phyloP scores from a whole-genome alignment of 495 filamentous ascomycete species.

The Neurospora sp. region DNA sequence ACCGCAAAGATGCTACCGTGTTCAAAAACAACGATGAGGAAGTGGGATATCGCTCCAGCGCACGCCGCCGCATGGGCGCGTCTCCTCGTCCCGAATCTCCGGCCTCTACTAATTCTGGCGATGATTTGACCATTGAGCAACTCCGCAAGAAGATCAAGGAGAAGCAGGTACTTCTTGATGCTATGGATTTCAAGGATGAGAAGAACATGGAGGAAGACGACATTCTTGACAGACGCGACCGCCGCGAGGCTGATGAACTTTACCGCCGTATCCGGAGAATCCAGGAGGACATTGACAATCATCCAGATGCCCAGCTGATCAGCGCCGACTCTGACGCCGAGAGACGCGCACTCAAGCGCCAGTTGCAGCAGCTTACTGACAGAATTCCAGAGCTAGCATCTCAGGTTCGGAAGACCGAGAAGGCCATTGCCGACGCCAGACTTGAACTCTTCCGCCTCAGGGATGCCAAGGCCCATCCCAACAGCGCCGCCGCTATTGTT shows the following conservation, averaged over 20 bases:
- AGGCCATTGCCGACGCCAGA: constrained; percentile 82
- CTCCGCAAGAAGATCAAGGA: constrained; percentile 88
- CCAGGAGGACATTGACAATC: constrained; percentile 91
- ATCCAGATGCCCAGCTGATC: constrained; percentile 68
- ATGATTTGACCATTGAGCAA: constrained; percentile 79
- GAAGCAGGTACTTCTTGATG: constrained; percentile 91
- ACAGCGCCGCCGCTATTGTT: constrained; percentile 70
- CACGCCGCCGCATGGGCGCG: constrained; percentile 70
- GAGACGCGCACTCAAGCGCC: constrained; percentile 71
- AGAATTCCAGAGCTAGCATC: constrained; percentile 86
- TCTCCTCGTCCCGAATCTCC: constrained; percentile 71
- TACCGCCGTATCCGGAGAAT: constrained; percentile 87
- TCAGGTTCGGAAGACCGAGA: constrained; percentile 80
- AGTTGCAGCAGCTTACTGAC: constrained; percentile 80
- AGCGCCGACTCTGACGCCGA: constrained; percentile 78
- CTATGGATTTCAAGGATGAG: constrained; percentile 94
- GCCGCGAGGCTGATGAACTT: constrained; percentile 86
- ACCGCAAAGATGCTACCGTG: constrained; percentile 87
- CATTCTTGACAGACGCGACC: constrained; percentile 77
- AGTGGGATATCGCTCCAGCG: constrained; percentile 86
- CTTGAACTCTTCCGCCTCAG: constrained; percentile 89
- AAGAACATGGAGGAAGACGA: constrained; percentile 85
- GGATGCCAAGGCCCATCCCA: constrained; percentile 87
- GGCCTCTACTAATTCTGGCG: constrained; percentile 56
- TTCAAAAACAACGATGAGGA: constrained; percentile 93